Evolutionary conservation across 257 asterid species (phyloP).

Genomic region (Cruciata laevipes): DNA sequence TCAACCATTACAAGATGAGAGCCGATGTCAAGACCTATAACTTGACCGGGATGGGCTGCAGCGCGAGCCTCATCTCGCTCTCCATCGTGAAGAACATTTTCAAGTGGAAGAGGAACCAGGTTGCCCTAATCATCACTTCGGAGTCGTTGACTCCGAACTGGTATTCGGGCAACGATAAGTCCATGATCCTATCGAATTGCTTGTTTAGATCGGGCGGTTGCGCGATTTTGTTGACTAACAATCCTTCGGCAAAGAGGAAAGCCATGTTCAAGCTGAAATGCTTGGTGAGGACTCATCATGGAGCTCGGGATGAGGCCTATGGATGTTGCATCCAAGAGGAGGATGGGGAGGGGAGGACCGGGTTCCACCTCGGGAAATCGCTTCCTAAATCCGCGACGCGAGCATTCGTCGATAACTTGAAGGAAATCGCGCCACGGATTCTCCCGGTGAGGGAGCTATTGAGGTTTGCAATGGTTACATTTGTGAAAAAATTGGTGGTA

Average conservation of each 20-base stretch:
- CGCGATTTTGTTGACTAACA: slow-evolving; percentile 59
- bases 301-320: slow-evolving; percentile 60
- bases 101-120: slow-evolving; percentile 24
- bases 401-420: slow-evolving; percentile 70
- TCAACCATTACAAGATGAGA: slow-evolving; percentile 50
- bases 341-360: slow-evolving; percentile 50
- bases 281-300: slow-evolving; percentile 76
- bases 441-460: slow-evolving; percentile 56
- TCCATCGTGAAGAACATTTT: slow-evolving; percentile 46
- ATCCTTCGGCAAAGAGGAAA: slow-evolving; percentile 17
- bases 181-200: slow-evolving; percentile 85
- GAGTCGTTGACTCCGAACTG: slow-evolving; percentile 69
- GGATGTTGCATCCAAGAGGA: slow-evolving; percentile 59
- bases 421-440: slow-evolving; percentile 57
- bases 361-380: slow-evolving; percentile 62
- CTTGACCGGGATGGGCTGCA: slow-evolving; percentile 87
- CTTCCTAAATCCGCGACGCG: slow-evolving; percentile 76
- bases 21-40: slow-evolving; percentile 66
- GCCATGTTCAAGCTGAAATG: slow-evolving; percentile 54
- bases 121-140: slow-evolving; percentile 64
- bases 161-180: slow-evolving; percentile 71
- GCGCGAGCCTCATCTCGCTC: slow-evolving; percentile 69
- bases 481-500: slow-evolving; percentile 18
- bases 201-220: slow-evolving; percentile 77
- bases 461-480: slow-evolving; percentile 27